Evolutionary conservation across 2,329 filamentous ascomycete species (phyloP).

Genomic region (Diaporthe sp.): DNA sequence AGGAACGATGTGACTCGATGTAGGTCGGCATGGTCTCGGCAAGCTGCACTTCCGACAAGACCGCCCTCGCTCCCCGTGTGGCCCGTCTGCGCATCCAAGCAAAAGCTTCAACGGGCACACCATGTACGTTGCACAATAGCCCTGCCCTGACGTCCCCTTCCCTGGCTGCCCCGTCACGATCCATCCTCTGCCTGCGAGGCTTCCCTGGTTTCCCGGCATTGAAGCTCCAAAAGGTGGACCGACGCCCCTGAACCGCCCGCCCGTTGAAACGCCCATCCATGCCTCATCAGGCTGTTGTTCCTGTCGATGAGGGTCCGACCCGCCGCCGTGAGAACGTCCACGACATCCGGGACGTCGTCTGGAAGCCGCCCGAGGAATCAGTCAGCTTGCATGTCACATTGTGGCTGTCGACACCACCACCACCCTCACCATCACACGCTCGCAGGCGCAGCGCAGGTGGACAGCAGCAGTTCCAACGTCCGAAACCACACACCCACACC

Average conservation of each 20-base stretch:
- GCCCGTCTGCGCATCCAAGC: not conserved
- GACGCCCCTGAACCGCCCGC: slow-evolving; percentile 23
- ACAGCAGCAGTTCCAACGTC: not conserved
- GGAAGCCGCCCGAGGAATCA: not conserved
- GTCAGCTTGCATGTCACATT: slow-evolving; percentile 19
- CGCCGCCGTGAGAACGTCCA: slow-evolving; percentile 9
- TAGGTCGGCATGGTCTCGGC: slow-evolving; percentile 16
- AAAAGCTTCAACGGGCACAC: not conserved
- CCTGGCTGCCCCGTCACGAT: slow-evolving; percentile 25
- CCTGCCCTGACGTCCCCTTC: not conserved
- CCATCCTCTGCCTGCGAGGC: slow-evolving; percentile 10
- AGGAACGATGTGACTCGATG: slow-evolving; percentile 26
- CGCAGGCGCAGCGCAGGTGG: not conserved
- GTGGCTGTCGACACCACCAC: slow-evolving; percentile 21
- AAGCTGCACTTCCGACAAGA: slow-evolving; percentile 19
- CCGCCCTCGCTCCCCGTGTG: not conserved
- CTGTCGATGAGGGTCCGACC: slow-evolving; percentile 27
- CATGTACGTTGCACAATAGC: not conserved
- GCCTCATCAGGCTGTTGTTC: slow-evolving; percentile 17
- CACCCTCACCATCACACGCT: not conserved
- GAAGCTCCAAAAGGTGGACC: slow-evolving; percentile 15
- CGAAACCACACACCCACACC: not conserved
- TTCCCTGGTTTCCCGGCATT: slow-evolving; percentile 19
- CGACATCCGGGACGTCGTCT: slow-evolving; percentile 12
- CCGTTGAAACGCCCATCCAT: slow-evolving; percentile 24